phyloP scores from a whole-genome alignment of 1,284 basidiomycete species.

The Ustilago sp. region DNA sequence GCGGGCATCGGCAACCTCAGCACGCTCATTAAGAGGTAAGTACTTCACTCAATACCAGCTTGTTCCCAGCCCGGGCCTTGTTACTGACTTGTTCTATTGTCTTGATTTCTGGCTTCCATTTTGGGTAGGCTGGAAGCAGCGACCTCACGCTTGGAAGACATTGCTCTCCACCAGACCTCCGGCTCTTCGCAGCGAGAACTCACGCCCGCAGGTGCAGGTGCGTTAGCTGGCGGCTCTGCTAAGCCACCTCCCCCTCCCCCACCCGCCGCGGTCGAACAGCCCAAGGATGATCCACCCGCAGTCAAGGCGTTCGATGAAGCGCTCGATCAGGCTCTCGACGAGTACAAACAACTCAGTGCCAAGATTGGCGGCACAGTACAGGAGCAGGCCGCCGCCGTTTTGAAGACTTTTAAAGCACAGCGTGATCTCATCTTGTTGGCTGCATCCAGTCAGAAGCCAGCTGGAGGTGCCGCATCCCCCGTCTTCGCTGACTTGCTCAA shows the following conservation, averaged over 20 bases:
- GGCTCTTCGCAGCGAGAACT: constrained; percentile 26
- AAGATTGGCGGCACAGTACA: constrained; percentile 80
- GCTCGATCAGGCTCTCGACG: constrained; percentile 79
- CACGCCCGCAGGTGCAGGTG: constrained; percentile 24
- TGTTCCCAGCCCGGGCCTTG: too few species aligned
- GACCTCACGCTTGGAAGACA: constrained; percentile 92
- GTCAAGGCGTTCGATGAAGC: constrained; percentile 81
- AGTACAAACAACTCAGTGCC: constrained; percentile 81
- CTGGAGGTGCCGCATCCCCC: constrained; percentile 75
- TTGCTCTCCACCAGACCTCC: constrained; percentile 74
- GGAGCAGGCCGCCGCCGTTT: constrained; percentile 76
- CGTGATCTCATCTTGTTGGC: constrained; percentile 79
- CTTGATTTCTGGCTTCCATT: neutral
- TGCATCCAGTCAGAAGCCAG: constrained; percentile 78
- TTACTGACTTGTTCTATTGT: constrained; percentile 2
- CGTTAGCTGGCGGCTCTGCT: constrained; percentile 31
- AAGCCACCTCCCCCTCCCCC: constrained; percentile 33
- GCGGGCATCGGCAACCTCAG: constrained; percentile 65
- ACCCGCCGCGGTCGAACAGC: constrained; percentile 27
- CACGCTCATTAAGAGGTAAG: constrained; percentile 67
- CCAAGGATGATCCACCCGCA: constrained; percentile 73
- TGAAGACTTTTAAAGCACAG: constrained; percentile 79
- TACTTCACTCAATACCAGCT: neutral
- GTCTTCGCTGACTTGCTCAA: constrained; percentile 76
- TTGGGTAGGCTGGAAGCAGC: constrained; percentile 78